These are phyloP conservation scores for Yamadazyma blattariae DNA, from an alignment of 1,139 yeast genomes.

Conservation along the genomic window DNA sequence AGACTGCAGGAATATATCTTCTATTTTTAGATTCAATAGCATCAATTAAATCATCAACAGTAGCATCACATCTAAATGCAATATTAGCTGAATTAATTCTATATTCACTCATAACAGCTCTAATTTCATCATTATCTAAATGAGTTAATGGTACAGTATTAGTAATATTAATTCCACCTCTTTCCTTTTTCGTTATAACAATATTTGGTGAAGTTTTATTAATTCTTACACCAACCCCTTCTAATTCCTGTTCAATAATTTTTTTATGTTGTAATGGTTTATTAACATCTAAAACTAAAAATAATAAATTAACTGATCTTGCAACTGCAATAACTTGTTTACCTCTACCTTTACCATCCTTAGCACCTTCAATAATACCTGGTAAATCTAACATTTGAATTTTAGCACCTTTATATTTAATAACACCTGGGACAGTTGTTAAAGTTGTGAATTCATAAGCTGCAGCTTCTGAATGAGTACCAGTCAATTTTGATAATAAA, in stretches of 20 bases:
- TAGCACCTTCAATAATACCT: constrained; percentile 98
- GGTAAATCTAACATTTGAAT: constrained; percentile 98
- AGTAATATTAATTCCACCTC: constrained; percentile 93
- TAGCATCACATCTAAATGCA: constrained; percentile 95
- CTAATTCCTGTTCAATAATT: constrained; percentile 90
- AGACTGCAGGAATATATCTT: constrained; percentile 91
- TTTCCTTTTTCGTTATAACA: constrained; percentile 84
- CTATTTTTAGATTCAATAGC: constrained; percentile 89
- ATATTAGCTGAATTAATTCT: constrained; percentile 95
- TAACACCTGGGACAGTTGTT: constrained; percentile 96
- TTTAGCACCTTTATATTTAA: constrained; percentile 94
- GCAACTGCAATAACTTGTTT: constrained; percentile 98
- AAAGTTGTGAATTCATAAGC: constrained; percentile 96
- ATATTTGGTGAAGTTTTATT: constrained; percentile 93
- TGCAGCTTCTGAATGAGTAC: constrained; percentile 95
- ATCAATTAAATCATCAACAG: constrained; percentile 92
- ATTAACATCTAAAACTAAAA: constrained; percentile 91
- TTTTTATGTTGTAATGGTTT: constrained; percentile 93
- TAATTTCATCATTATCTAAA: constrained; percentile 86
- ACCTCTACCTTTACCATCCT: constrained; percentile 99
- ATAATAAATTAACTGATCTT: constrained; percentile 87
- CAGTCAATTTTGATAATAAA: constrained; percentile 79
- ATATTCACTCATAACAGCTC: constrained; percentile 95
- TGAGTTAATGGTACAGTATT: constrained; percentile 91
- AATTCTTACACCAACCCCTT: constrained; percentile 94